Evolutionary conservation across 1,139 yeast genomes (phyloP), one percentile per base, ranked within the genome.

Genomic region (Saccharomycopsis hybrid): DNA sequence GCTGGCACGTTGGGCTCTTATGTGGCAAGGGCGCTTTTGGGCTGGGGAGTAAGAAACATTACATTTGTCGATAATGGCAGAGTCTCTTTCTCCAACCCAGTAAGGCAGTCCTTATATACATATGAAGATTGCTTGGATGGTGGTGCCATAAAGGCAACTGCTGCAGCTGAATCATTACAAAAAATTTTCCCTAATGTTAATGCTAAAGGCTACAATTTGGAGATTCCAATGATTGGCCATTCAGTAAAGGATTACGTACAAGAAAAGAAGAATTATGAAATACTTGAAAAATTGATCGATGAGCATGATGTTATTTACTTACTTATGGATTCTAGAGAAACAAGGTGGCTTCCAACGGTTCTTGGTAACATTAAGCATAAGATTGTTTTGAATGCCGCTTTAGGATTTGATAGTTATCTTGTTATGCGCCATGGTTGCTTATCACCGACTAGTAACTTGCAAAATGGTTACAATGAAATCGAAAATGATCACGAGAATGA

Each of bases 161-260:
- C 80, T 4, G 98, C 97, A 0, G 94, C 96, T 0, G 73, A 70
- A 28, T 76, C 89, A 0, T 64, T 94, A 56, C 76, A 74, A 55
- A 77, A 73, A 56, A 80, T 92, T 0, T 89, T 84, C 56, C 98
- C 98, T 0, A 77, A 85, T 0, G 88, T 87, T 3, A 69, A 76
- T 24, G 67, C 90, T 0, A 53, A 60, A 5, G 97, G 97, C 0
- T 62, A 71, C 42, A 69, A 70, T 38, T 58, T 92, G 44, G 90
- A 83, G 55, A 86, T 92, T 2, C 97, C 97, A 0, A 94, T 94
- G 98, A 85, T 90, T 18, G 99, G 98, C 0, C 98, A 92, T 62
- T 82, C 92, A 0, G 68, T 85, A 0, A 73, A 78, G 0, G 73
- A 79, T 54, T 85, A 78, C 55, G 63, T 59, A 0, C 69, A 62